Evolutionary conservation across 768 basidiomycete genomes (phyloP).

Genomic region (Dentipellis fragilis): DNA sequence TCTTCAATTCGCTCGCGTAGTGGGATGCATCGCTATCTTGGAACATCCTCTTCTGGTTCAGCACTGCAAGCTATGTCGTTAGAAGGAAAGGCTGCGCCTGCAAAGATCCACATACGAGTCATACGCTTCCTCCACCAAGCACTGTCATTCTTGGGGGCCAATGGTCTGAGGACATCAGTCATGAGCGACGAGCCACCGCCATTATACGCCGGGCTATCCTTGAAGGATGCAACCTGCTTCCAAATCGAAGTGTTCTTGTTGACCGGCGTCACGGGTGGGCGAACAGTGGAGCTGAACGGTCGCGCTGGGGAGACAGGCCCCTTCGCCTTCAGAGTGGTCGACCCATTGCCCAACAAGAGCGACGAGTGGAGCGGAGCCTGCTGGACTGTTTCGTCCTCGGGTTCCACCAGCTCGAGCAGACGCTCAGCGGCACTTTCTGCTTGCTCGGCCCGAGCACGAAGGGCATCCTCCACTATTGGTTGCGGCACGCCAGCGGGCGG

Average conservation of each 20-base stretch:
- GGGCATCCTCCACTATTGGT: conserved; percentile 69
- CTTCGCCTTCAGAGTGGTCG: conserved; percentile 30
- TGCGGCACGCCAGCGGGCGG: conserved; percentile 31
- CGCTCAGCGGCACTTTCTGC: conserved; percentile 90
- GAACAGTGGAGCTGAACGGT: conserved; percentile 22
- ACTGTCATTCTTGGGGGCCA: conserved; percentile 60
- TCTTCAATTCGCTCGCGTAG: conserved; percentile 39
- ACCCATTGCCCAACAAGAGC: conserved; percentile 18
- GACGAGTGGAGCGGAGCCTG: conserved; percentile 2
- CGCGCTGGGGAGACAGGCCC: conserved; percentile 25
- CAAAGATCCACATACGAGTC: conserved; percentile 39
- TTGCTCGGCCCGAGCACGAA: conserved; percentile 82
- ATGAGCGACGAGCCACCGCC: conserved; percentile 53
- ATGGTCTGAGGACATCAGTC: conserved; percentile 19
- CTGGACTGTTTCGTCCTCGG: conserved; percentile 42
- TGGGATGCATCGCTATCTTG: conserved; percentile 30
- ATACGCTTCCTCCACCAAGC: conserved; percentile 82
- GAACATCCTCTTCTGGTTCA: conserved; percentile 38
- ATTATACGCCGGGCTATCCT: conserved; percentile 66
- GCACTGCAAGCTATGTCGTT: conserved; percentile 23
- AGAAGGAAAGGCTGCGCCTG: neutral
- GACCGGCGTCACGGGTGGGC: conserved; percentile 54
- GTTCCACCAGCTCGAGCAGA: conserved; percentile 76
- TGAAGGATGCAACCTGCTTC: conserved; percentile 69
- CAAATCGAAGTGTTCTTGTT: conserved; percentile 47